Base-by-base conservation (phyloP, 345 rosid species). In the Brassica carinata region DNA sequence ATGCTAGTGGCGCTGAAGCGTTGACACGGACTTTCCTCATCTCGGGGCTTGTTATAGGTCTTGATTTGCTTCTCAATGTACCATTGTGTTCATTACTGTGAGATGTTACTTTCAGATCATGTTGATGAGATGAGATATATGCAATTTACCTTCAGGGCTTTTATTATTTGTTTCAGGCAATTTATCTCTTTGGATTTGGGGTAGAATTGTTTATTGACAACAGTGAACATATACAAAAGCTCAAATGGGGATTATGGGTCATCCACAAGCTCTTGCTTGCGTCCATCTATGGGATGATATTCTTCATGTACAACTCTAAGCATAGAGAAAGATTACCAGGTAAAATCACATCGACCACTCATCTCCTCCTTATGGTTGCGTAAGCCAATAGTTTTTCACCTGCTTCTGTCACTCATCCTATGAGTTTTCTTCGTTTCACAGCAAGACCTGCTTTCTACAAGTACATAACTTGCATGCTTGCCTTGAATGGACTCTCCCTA, bases 241-340 rank as follows among this genome's bases (percentile, higher is more conserved):
- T 87, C 75, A 96, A 96, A 80, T 94, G 97, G 99, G 87, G 86
- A 73, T 85, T 96, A 84, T 96, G 99, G 99, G 91, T 91, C 72
- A 83, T 88, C 69, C 99, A 96, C 71, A 85, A 91, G 79, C 92
- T 96, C 31, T 90, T 91, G 69, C 93, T 94, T 4, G 91, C 97
- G 0, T 94, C 87, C 26, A 82, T 88, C 61, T 96, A 96, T 78
- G 96, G 95, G 72, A 29, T 83, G 79, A 91, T 94, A 77, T 67
- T 92, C n/a, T n/a, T n/a, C n/a, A n/a, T n/a, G n/a, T n/a, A 96
- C 84, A 90, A 89, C 80, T 92, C 97, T n/a, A 87, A 83, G 81
- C 90, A 97, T 98, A 90, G 97, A 85, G 99, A 96, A 80, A 88
- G 94, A 73, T 79, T 94, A 71, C 98, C 98, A 2, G 98, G 98